A percentile compares a stretch with the other conserved stretches of the same genome.
Conservation (phyloP, 2,329 filamentous ascomycete species). For the Exophiala bonariae region DNA sequence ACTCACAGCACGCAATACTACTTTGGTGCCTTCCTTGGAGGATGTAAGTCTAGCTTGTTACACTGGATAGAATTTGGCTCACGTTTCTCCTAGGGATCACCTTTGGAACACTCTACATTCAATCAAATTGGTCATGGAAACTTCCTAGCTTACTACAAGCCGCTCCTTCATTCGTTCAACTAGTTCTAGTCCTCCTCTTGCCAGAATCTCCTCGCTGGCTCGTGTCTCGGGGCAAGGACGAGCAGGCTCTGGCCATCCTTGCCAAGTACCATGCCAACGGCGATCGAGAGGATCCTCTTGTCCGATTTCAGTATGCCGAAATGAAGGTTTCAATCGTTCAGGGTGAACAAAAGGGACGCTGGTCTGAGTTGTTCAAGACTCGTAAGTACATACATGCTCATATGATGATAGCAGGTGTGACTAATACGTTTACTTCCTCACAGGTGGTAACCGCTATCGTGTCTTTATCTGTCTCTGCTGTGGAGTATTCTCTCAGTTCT, state of each 20-base stretch:
- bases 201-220: constrained; percentile 68
- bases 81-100: constrained; percentile 34
- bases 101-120: constrained; percentile 47
- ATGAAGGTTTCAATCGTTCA: constrained; percentile 47
- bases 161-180: constrained; percentile 56
- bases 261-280: constrained; percentile 42
- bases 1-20: constrained; percentile 38
- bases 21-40: constrained; percentile 51
- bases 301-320: constrained; percentile 59
- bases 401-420: not conserved
- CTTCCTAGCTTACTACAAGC: constrained; percentile 67
- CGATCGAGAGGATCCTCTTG: constrained; percentile 42
- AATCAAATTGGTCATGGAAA: constrained; percentile 51
- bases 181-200: constrained; percentile 60
- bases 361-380: constrained; percentile 62
- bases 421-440: not conserved
- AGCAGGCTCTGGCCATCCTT: constrained; percentile 30
- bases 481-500: constrained; percentile 59
- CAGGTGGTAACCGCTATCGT: constrained; percentile 53
- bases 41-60: constrained; percentile 29
- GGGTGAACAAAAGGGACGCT: constrained; percentile 45
- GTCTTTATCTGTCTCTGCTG: constrained; percentile 53
- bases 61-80: not conserved
- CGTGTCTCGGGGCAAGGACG: constrained; percentile 29
- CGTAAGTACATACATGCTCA: not conserved